These are phyloP conservation scores for Solanum aculeatissimum DNA, from an alignment of 305 asterid genomes.

Conservation along the genomic window DNA sequence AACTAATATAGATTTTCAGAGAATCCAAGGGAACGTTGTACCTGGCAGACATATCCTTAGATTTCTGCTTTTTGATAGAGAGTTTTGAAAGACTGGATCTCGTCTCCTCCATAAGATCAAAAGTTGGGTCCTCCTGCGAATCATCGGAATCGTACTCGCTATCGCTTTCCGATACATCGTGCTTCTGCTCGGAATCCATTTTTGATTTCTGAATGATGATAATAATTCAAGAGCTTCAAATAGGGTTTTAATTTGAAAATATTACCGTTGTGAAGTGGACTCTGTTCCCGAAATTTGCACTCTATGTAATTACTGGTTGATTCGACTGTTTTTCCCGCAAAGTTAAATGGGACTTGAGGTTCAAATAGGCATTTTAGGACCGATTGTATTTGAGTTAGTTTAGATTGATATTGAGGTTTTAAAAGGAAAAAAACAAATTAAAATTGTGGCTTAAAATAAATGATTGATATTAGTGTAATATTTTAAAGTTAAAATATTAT, in stretches of 20 bases:
- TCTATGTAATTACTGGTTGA: neutral
- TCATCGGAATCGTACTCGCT: constrained; percentile 28
- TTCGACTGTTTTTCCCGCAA: neutral
- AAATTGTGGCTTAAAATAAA: too few species aligned
- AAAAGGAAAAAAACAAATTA: too few species aligned
- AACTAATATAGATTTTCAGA: neutral
- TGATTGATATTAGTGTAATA: too few species aligned
- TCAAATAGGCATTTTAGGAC: too few species aligned
- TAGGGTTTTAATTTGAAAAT: neutral
- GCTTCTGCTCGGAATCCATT: constrained; percentile 7
- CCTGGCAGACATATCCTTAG: constrained; percentile 1
- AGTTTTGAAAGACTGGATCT: constrained; percentile 38
- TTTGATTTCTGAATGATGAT: neutral
- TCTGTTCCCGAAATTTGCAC: neutral
- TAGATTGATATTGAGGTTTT: neutral
- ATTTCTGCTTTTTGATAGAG: constrained; percentile 23
- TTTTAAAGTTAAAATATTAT: too few species aligned
- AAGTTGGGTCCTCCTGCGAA: constrained; percentile 43
- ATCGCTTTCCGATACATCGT: constrained; percentile 20
- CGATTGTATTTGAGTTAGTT: too few species aligned
- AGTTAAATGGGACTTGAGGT: too few species aligned
- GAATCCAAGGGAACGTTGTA: neutral
- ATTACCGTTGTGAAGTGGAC: neutral
- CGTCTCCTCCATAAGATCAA: constrained; percentile 38
- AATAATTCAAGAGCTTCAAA: neutral